These are phyloP conservation scores for Cucurbita moschata DNA, from an alignment of 306 rosid genomes.

Conservation along the genomic window DNA sequence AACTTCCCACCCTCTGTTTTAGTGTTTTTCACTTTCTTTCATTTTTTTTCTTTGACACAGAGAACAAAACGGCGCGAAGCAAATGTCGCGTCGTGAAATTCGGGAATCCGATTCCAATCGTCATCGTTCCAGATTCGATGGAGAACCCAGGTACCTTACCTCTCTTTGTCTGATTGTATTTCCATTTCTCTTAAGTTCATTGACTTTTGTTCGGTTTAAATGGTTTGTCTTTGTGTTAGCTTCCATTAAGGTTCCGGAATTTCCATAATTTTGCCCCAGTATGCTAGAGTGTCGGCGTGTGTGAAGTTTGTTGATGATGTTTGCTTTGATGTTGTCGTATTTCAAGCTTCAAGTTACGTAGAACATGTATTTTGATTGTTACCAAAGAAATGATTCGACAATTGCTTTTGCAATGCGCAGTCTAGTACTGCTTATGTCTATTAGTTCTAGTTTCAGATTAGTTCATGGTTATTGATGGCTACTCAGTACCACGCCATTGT, in stretches of 20 bases:
- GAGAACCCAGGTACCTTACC: slow-evolving; percentile 48
- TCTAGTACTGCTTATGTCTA: background rate
- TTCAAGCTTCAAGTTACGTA: background rate
- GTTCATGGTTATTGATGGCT: background rate
- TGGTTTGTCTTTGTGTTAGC: background rate
- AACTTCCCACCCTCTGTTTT: background rate
- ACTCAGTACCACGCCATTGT: background rate
- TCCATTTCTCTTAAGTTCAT: background rate
- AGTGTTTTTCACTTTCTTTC: background rate
- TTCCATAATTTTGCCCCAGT: background rate
- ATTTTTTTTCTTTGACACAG: background rate
- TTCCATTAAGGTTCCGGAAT: background rate
- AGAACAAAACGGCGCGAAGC: background rate
- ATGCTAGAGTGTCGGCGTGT: too few relatives aligned
- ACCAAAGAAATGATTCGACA: background rate
- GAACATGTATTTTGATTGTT: background rate
- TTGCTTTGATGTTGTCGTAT: background rate
- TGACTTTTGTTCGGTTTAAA: background rate
- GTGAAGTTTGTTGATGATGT: background rate
- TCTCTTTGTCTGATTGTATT: background rate
- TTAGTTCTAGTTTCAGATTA: background rate
- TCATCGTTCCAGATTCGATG: slow-evolving; percentile 58
- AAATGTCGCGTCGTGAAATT: slow-evolving; percentile 61
- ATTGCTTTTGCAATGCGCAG: background rate
- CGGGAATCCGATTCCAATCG: slow-evolving; percentile 57